Evolutionary conservation across 2,329 filamentous ascomycete species (phyloP).

Genomic region (Chrysoporthe puriensis): DNA sequence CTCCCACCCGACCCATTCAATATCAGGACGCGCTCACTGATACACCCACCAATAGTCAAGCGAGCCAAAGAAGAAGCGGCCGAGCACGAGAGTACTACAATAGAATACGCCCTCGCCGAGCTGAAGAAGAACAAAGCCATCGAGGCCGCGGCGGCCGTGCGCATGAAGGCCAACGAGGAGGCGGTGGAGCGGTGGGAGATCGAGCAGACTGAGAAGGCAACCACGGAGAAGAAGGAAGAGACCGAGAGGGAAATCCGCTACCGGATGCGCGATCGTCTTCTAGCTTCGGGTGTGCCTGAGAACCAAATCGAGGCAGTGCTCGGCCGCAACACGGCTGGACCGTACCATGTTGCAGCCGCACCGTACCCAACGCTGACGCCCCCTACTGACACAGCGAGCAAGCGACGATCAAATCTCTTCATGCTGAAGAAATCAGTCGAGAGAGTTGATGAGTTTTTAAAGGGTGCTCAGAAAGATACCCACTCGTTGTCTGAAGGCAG

Average conservation of each 20-base stretch:
- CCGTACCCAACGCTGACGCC: neutral
- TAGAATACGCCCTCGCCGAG: conserved; percentile 54
- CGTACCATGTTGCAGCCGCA: conserved; percentile 12
- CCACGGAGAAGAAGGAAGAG: conserved; percentile 51
- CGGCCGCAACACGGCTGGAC: conserved; percentile 55
- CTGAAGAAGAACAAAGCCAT: conserved; percentile 50
- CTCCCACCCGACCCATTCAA: neutral
- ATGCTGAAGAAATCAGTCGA: no score
- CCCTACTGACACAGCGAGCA: no score
- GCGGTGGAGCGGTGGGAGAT: conserved; percentile 57
- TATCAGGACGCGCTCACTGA: neutral
- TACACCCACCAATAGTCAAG: conserved; percentile 37
- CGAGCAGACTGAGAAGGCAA: conserved; percentile 50
- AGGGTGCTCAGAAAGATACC: no score
- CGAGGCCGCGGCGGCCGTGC: conserved; percentile 48
- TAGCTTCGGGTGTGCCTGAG: conserved; percentile 62
- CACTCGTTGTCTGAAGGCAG: no score
- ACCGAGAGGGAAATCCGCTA: conserved; percentile 58
- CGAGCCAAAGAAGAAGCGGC: conserved; percentile 50
- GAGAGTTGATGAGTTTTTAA: no score
- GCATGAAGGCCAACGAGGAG: conserved; percentile 52
- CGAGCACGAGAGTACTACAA: conserved; percentile 55
- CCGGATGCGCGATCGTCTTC: conserved; percentile 60
- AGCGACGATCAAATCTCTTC: no score
- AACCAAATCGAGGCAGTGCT: conserved; percentile 62